Percentiles rank a stretch among this genome's conserved stretches.
Conservation (phyloP, 2,329 filamentous ascomycete genomes). For the Aspergillus pseudonomiae region DNA sequence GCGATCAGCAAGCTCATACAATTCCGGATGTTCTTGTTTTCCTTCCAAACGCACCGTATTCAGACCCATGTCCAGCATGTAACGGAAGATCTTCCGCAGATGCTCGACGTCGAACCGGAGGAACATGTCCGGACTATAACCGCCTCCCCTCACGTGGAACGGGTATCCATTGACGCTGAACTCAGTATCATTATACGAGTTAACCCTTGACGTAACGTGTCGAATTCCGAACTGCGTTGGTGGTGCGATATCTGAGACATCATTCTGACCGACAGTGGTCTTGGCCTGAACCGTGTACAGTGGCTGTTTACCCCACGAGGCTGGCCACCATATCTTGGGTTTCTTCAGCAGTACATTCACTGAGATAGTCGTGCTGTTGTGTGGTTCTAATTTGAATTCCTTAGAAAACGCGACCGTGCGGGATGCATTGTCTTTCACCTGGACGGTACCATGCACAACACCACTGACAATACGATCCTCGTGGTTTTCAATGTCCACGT, state of each 20-base stretch:
- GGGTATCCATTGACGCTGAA: conserved; percentile 60
- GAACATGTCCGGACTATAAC: conserved; percentile 65
- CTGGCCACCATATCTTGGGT: conserved; percentile 65
- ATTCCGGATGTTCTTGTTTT: conserved; percentile 64
- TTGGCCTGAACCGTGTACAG: conserved; percentile 49
- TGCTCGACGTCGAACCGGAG: conserved; percentile 57
- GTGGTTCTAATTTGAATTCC: conserved; percentile 42
- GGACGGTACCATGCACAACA: conserved; percentile 27
- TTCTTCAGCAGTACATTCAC: conserved; percentile 44
- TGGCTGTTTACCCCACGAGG: conserved; percentile 60
- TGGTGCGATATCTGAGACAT: conserved; percentile 38
- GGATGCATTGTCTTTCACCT: conserved; percentile 16
- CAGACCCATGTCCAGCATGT: conserved; percentile 63
- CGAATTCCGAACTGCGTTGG: conserved; percentile 56
- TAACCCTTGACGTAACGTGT: conserved; percentile 56
- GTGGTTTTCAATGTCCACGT: conserved; percentile 38
- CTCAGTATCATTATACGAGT: conserved; percentile 56
- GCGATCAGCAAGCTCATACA: conserved; percentile 62
- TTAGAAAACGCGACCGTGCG: conserved; percentile 30
- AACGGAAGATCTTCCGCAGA: conserved; percentile 54
- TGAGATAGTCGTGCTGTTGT: conserved; percentile 43
- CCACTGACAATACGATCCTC: conserved; percentile 23
- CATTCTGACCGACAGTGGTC: conserved; percentile 23
- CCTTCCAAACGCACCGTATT: conserved; percentile 68
- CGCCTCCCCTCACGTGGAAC: conserved; percentile 64